Conservation (phyloP, 208 protist species). For the Novymonas esmeraldas region DNA sequence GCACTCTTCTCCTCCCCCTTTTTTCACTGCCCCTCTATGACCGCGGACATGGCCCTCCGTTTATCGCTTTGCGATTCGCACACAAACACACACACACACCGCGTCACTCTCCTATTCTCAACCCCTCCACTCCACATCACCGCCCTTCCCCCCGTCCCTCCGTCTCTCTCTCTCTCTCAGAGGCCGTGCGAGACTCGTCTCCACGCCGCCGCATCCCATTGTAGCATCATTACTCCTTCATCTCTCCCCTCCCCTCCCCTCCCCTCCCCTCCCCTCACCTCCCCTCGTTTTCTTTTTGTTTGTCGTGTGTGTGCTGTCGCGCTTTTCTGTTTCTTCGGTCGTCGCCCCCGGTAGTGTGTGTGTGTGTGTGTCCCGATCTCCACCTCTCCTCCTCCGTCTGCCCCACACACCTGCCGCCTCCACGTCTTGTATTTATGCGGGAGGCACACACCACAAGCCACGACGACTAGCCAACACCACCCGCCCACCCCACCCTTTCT, state of each 20-base stretch:
- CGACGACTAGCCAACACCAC: too few relatives aligned
- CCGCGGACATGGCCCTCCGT: too few relatives aligned
- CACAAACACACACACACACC: background rate
- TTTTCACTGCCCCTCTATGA: background rate
- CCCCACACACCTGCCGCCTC: background rate
- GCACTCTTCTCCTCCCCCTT: too few relatives aligned
- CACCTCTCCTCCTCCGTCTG: background rate
- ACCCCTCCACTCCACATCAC: background rate
- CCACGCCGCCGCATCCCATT: background rate
- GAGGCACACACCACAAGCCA: too few relatives aligned
- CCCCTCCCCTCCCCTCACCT: background rate
- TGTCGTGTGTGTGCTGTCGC: background rate
- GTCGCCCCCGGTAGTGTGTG: background rate
- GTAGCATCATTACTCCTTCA: constrained; percentile 3
- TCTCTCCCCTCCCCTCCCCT: constrained; percentile 1
- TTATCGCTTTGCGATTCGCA: background rate
- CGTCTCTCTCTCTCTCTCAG: constrained; percentile 2
- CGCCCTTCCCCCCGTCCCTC: background rate
- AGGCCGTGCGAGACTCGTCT: background rate
- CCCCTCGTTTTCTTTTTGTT: too few relatives aligned
- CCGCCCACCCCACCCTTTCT: too few relatives aligned
- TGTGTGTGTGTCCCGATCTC: background rate
- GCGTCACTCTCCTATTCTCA: background rate
- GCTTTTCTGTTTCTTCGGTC: background rate
- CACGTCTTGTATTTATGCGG: too few relatives aligned